Evolutionary conservation across 306 rosid species (phyloP), one percentile per base, ranked within the genome.

Genomic region (Acacia confusa): DNA sequence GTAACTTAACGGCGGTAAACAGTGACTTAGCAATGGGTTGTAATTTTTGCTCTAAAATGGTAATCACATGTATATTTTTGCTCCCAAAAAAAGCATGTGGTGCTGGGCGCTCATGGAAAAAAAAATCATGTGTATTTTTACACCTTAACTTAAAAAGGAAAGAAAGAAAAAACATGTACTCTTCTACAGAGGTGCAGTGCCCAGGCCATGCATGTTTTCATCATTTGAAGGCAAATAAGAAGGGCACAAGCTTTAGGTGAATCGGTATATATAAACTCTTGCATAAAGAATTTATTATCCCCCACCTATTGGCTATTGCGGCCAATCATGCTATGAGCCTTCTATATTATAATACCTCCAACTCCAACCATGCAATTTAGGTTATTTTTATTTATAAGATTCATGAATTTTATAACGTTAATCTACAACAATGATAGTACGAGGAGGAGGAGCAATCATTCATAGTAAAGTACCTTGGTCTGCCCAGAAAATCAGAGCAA

Each of bases 261-360:
- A 50, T 19, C 12, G 4, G 45, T 8, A 9, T 67, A 36, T 20
- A 71, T 68, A 64, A 64, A 48, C 69, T 74, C 75, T 65, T 34
- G 7, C 64, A n/a, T 4, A 3, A 9, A 64, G 34, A 73, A 17
- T 63, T 47, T 32, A 32, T 8, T 64, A 19, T 25, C 19, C 14
- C 74, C 58, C 44, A 47, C 79, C 79, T 13, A 80, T 61, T 14
- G 17, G 36, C 45, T 41, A 41, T 45, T 13, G 83, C 66, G 44
- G 11, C 4, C n/a, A 6, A 6, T 24, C 10, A 48, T 63, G 79
- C 44, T 48, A 48, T 7, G 68, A 81, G 68, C 69, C 84, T 74
- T 65, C 76, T 14, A 9, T 40, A 28, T 66, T 19, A 19, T 50
- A 52, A 6, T 20, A 40, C 67, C 34, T 14, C 25, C 76, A 75